Conservation (phyloP, 352 stramenopile species). For the Phytopythium boreale region DNA sequence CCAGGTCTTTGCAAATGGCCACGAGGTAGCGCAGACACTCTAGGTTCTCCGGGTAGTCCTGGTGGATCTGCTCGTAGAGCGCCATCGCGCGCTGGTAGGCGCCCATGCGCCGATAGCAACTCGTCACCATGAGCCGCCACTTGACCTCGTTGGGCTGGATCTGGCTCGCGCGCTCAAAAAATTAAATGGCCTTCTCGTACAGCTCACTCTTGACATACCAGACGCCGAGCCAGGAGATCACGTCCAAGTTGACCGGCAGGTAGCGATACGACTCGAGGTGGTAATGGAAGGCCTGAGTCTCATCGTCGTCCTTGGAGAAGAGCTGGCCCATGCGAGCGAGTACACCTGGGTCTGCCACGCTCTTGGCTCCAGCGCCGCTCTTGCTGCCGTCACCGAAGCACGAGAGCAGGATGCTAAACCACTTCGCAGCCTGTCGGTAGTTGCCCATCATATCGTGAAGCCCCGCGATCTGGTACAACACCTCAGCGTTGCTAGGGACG, state of each 20-base stretch:
- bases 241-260: slow-evolving; percentile 95
- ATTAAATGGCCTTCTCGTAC: slow-evolving; percentile 96
- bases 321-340: slow-evolving; percentile 91
- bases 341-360: slow-evolving; percentile 72
- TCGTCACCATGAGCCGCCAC: slow-evolving; percentile 96
- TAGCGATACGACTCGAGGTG: slow-evolving; percentile 94
- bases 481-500: slow-evolving; percentile 88
- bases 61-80: slow-evolving; percentile 94
- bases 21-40: slow-evolving; percentile 92
- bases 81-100: slow-evolving; percentile 91
- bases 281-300: slow-evolving; percentile 95
- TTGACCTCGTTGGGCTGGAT: slow-evolving; percentile 96
- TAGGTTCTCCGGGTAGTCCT: slow-evolving; percentile 92
- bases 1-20: slow-evolving; percentile 93
- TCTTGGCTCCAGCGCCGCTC: slow-evolving; percentile 51
- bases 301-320: slow-evolving; percentile 92
- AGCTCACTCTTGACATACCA: slow-evolving; percentile 97
- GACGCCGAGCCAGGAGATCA: slow-evolving; percentile 95
- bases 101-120: slow-evolving; percentile 94
- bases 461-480: slow-evolving; percentile 96
- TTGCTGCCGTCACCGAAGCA: slow-evolving; percentile 85
- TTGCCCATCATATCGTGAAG: slow-evolving; percentile 92
- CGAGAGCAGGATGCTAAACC: slow-evolving; percentile 93
- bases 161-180: slow-evolving; percentile 93
- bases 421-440: slow-evolving; percentile 89